Evolutionary conservation across 179 eudicot genomes (phyloP).

Genomic region (Spergularia azorica): DNA sequence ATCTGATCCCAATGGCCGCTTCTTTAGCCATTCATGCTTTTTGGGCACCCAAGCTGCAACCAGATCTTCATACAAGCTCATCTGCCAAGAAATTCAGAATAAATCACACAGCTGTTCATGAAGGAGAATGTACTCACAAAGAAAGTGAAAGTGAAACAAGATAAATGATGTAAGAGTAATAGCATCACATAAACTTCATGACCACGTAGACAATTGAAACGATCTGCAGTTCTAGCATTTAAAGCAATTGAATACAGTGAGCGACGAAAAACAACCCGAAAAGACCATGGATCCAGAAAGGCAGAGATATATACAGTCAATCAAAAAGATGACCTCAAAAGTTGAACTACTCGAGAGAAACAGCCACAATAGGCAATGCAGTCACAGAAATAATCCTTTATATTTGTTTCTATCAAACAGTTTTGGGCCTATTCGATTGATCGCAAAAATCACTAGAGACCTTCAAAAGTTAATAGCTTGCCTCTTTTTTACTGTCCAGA

Average conservation of each 20-base stretch:
- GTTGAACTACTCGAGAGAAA: too few relatives aligned
- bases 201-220: neutral
- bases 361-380: too few relatives aligned
- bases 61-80: constrained; percentile 98
- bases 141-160: neutral
- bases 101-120: constrained; percentile 9
- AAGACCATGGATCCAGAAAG: neutral
- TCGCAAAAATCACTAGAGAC: neutral
- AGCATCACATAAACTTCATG: neutral
- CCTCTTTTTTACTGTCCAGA: constrained; percentile 84
- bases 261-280: neutral
- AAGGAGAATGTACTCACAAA: neutral
- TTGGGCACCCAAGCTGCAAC: constrained; percentile 99
- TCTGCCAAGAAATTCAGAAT: constrained; percentile 44
- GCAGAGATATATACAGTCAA: neutral
- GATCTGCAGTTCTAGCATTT: constrained; percentile 2
- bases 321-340: too few relatives aligned
- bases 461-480: constrained; percentile 35
- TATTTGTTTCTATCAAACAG: neutral
- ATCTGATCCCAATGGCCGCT: constrained; percentile 82
- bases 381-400: neutral
- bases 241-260: neutral
- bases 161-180: too few relatives aligned
- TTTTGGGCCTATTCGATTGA: neutral
- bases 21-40: constrained; percentile 83